Conservation (phyloP, 805 yeast species). For the Kodamaea neixiangensis region DNA sequence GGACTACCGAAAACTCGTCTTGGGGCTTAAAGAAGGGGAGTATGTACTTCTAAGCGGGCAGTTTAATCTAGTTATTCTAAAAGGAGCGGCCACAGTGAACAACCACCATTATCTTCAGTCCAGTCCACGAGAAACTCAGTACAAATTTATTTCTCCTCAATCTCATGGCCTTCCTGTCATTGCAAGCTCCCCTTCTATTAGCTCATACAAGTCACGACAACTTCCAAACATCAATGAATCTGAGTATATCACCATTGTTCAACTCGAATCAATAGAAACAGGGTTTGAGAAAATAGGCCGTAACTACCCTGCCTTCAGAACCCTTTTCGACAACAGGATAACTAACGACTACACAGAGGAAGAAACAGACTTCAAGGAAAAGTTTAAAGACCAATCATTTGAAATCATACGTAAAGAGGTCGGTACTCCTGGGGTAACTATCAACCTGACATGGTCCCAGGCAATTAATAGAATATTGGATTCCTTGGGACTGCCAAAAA, state of each 20-base stretch:
- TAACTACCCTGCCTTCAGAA: constrained; percentile 48
- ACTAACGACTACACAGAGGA: not conserved
- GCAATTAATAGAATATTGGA: constrained; percentile 7
- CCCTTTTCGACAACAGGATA: constrained; percentile 30
- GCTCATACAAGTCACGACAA: not conserved
- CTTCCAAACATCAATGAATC: not conserved
- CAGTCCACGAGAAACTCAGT: not conserved
- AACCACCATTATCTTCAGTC: constrained; percentile 2
- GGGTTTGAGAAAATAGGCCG: constrained; percentile 49
- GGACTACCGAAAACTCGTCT: not conserved
- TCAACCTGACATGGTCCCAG: constrained; percentile 16
- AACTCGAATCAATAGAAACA: constrained; percentile 35
- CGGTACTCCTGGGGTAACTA: constrained; percentile 22
- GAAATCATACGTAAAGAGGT: constrained; percentile 30
- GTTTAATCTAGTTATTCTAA: constrained; percentile 3
- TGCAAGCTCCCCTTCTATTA: not conserved
- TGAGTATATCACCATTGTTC: constrained; percentile 32
- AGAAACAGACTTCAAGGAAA: constrained; percentile 15
- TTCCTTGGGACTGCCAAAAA: constrained; percentile 14
- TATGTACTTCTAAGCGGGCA: constrained; percentile 7
- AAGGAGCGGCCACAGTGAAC: constrained; percentile 6
- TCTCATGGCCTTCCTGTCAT: constrained; percentile 9
- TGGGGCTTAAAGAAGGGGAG: constrained; percentile 4
- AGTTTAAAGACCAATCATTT: constrained; percentile 40
- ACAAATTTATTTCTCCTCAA: constrained; percentile 7